Conservation (phyloP, 2,329 filamentous ascomycete species). For the Cylindrodendrum hubeiense region DNA sequence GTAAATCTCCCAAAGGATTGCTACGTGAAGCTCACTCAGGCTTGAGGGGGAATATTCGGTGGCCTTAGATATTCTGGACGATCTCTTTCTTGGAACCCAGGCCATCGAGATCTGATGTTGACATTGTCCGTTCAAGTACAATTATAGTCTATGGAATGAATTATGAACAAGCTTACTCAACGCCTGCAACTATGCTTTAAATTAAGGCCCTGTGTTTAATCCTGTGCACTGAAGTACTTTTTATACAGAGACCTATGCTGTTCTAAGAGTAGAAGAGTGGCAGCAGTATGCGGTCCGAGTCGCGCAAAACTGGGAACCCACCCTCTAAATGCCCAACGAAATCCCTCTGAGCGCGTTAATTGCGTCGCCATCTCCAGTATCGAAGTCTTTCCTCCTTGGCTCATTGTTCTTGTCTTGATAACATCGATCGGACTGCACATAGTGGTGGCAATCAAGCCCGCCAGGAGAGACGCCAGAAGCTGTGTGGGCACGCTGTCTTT, state of each 20-base stretch:
- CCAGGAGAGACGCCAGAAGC: conserved; percentile 24
- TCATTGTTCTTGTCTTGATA: conserved; percentile 27
- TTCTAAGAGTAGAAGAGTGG: conserved; percentile 24
- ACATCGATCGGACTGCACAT: conserved; percentile 30
- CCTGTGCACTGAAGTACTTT: neutral
- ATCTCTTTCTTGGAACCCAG: neutral
- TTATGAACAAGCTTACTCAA: neutral
- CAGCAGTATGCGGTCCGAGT: conserved; percentile 24
- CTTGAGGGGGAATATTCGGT: neutral
- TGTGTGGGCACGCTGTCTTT: conserved; percentile 15
- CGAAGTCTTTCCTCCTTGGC: conserved; percentile 4
- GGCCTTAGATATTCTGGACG: too few species aligned
- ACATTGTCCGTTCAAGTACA: neutral
- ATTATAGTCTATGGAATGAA: neutral
- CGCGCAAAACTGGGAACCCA: conserved; percentile 29
- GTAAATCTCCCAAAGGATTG: conserved; percentile 44
- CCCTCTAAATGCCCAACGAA: conserved; percentile 27
- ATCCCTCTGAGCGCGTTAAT: conserved; percentile 21
- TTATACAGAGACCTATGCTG: conserved; percentile 22
- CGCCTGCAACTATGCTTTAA: neutral
- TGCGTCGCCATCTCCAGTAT: conserved; percentile 10
- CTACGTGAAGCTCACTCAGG: conserved; percentile 41
- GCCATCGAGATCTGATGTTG: conserved; percentile 4
- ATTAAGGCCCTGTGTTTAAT: neutral
- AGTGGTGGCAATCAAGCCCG: conserved; percentile 28